Conservation (phyloP, 495 filamentous ascomycete genomes). For the Penicillium taxi region DNA sequence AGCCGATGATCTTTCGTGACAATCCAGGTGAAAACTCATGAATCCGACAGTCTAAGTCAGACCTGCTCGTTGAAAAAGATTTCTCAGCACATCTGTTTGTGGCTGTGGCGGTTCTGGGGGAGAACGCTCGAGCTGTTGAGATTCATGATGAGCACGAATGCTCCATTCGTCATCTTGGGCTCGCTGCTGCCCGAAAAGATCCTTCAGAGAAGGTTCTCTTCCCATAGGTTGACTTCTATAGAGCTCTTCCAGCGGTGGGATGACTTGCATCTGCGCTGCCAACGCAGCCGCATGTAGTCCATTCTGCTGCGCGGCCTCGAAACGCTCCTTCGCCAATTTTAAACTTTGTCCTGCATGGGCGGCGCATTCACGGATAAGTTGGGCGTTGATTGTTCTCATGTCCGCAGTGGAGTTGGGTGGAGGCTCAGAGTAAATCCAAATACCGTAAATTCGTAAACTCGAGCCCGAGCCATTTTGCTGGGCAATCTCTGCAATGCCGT, state of each 20-base stretch:
- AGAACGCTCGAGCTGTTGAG: not conserved
- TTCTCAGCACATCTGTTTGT: slow-evolving; percentile 31
- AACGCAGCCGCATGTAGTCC: slow-evolving; percentile 31
- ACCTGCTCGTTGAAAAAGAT: slow-evolving; percentile 38
- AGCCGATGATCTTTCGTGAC: too few species aligned
- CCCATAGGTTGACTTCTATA: slow-evolving; percentile 42
- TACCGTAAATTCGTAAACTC: slow-evolving; percentile 43
- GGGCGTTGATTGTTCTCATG: slow-evolving; percentile 40
- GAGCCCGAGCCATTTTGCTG: slow-evolving; percentile 6
- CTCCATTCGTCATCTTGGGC: slow-evolving; percentile 45
- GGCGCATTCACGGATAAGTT: slow-evolving; percentile 49
- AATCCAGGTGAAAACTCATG: too few species aligned
- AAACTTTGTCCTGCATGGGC: slow-evolving; percentile 40
- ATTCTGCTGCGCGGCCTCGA: slow-evolving; percentile 34
- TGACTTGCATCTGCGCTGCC: slow-evolving; percentile 19
- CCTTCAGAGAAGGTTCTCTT: slow-evolving; percentile 44
- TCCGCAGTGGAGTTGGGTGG: slow-evolving; percentile 47
- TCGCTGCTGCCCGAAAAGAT: slow-evolving; percentile 49
- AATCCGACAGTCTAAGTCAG: slow-evolving; percentile 19
- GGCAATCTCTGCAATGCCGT: slow-evolving; percentile 12
- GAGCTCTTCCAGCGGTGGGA: slow-evolving; percentile 27
- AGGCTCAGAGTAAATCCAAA: slow-evolving; percentile 59
- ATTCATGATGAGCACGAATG: slow-evolving; percentile 36
- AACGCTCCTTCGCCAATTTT: slow-evolving; percentile 33
- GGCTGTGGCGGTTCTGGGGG: slow-evolving; percentile 5